Percentiles rank a stretch among this genome's conserved stretches.
These are phyloP conservation scores for Porogramme epimiltina DNA, from an alignment of 1,284 basidiomycete genomes.

Conservation along the genomic window DNA sequence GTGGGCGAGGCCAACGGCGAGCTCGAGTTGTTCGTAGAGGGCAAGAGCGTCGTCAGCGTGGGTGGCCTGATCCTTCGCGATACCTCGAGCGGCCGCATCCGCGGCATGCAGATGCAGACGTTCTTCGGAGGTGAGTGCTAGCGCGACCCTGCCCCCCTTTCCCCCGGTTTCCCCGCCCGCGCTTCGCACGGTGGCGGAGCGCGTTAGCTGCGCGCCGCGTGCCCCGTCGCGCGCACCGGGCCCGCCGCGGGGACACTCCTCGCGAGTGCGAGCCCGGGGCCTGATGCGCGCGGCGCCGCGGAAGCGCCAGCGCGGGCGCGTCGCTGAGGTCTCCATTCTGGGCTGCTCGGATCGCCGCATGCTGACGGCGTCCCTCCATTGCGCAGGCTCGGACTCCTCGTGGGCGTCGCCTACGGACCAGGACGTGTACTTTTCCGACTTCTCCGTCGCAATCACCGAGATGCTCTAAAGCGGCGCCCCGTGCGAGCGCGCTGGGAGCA, in stretches of 20 bases:
- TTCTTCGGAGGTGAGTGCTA: conserved; percentile 64
- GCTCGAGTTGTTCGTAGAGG: conserved; percentile 58
- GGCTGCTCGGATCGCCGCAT: not conserved
- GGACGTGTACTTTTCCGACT: conserved; percentile 63
- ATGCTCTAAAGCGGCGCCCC: conserved; percentile 39
- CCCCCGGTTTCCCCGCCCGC: conserved; percentile 4
- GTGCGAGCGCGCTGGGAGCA: not conserved
- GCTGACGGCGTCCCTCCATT: conserved; percentile 12
- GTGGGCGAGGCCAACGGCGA: conserved; percentile 59
- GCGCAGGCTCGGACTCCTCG: conserved; percentile 43
- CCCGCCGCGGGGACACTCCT: too few species aligned
- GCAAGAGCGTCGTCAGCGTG: conserved; percentile 56
- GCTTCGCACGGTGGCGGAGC: not conserved
- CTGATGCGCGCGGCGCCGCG: too few species aligned
- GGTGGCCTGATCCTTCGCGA: conserved; percentile 52
- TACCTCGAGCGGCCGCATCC: conserved; percentile 45
- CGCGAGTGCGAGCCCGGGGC: too few species aligned
- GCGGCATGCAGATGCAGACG: conserved; percentile 67
- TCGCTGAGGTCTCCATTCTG: too few species aligned
- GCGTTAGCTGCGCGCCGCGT: too few species aligned
- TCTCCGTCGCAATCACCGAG: conserved; percentile 60
- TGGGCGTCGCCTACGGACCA: conserved; percentile 62
- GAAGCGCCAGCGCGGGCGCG: too few species aligned
- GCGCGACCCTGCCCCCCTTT: conserved; percentile 3
- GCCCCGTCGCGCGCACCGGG: too few species aligned